Percentiles rank a stretch among this genome's conserved stretches.
These are phyloP conservation scores for Tricholoma sp. DNA, from an alignment of 768 basidiomycete genomes.

Conservation along the genomic window DNA sequence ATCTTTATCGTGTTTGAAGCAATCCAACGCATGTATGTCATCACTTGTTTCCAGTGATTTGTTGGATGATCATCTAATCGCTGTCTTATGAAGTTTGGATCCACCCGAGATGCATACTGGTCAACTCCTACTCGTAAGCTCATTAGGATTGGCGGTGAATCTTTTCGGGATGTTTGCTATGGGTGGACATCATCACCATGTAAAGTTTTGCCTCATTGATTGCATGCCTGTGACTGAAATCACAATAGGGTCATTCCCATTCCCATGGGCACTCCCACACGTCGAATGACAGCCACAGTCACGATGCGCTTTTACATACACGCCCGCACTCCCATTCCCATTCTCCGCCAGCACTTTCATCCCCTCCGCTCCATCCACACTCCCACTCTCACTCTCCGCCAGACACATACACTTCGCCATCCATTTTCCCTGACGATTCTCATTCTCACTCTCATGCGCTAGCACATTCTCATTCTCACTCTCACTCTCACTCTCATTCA, in stretches of 20 bases:
- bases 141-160: slow-evolving; percentile 87
- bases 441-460: slow-evolving; percentile 20
- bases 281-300: slow-evolving; percentile 13
- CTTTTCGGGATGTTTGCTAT: slow-evolving; percentile 99
- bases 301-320: slow-evolving; percentile 15
- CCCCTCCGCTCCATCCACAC: slow-evolving; percentile 9
- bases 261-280: slow-evolving; percentile 36
- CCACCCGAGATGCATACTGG: slow-evolving; percentile 98
- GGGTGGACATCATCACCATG: slow-evolving; percentile 90
- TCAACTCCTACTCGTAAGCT: slow-evolving; percentile 85
- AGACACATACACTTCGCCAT: slow-evolving; percentile 11
- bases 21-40: slow-evolving; percentile 79
- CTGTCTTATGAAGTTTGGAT: slow-evolving; percentile 51
- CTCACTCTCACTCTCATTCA: slow-evolving; percentile 22
- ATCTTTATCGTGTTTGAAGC: slow-evolving; percentile 99
- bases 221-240: background rate
- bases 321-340: slow-evolving; percentile 23
- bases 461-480: slow-evolving; percentile 19
- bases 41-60: background rate
- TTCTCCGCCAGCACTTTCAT: slow-evolving; percentile 1
- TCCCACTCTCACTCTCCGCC: slow-evolving; percentile 15
- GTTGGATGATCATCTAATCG: background rate
- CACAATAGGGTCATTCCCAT: slow-evolving; percentile 45
- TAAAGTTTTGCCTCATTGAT: slow-evolving; percentile 27
- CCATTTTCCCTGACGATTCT: slow-evolving; percentile 10